Conservation (phyloP, 257 asterid species). For the Leptodermis oblonga region DNA sequence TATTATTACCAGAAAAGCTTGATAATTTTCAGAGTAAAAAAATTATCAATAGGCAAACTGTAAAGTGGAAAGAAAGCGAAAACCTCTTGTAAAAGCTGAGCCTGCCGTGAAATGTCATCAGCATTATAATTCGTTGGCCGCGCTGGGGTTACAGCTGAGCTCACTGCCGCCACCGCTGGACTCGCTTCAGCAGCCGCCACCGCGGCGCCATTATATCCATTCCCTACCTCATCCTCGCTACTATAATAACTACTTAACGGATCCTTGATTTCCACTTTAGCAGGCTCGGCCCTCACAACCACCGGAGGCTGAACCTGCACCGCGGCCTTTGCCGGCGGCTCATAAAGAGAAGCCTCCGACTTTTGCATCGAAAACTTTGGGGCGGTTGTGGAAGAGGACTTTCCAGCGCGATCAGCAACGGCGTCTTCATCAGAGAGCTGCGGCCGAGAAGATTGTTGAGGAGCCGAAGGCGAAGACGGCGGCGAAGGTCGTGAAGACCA, state of each 20-base stretch:
- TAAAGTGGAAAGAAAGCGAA: not conserved
- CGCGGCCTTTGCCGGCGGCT: constrained; percentile 22
- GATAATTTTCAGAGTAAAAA: not conserved
- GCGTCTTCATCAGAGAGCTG: not conserved
- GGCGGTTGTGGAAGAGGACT: not conserved
- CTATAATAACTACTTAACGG: constrained; percentile 39
- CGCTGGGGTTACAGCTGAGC: constrained; percentile 38
- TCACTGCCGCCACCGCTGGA: constrained; percentile 28
- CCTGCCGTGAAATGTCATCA: constrained; percentile 57
- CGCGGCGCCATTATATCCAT: constrained; percentile 31
- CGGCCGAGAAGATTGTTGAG: constrained; percentile 4
- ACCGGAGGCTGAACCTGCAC: constrained; percentile 34
- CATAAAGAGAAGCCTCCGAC: constrained; percentile 8
- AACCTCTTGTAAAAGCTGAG: constrained; percentile 77
- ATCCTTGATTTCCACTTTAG: constrained; percentile 46
- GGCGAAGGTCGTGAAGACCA: constrained; percentile 16
- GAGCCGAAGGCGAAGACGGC: constrained; percentile 3
- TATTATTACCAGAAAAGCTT: not conserved
- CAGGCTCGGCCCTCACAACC: constrained; percentile 25
- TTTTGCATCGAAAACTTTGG: constrained; percentile 21
- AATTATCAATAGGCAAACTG: not conserved
- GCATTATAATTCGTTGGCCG: constrained; percentile 31
- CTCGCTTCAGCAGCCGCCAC: constrained; percentile 29
- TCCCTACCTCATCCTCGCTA: constrained; percentile 42
- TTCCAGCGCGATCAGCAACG: constrained; percentile 10